Evolutionary conservation across 345 rosid genomes (phyloP).

Genomic region (Psidium friedrichsthalianum): DNA sequence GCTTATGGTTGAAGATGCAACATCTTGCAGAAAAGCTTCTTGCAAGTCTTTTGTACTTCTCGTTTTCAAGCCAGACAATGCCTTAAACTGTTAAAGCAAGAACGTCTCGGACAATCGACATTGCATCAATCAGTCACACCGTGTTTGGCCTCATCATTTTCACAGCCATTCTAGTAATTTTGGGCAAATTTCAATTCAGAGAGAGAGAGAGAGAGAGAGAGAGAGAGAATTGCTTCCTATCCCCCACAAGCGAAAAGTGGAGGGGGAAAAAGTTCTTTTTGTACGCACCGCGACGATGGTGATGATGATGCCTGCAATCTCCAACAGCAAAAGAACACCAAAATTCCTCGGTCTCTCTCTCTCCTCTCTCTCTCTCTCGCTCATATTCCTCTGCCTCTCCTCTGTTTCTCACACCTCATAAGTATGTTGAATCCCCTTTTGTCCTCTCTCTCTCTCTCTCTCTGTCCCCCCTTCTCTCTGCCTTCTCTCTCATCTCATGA

Average conservation of each 20-base stretch:
- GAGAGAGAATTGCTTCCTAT: neutral
- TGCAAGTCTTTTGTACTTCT: neutral
- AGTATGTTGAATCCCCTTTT: neutral
- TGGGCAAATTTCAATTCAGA: neutral
- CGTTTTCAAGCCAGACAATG: neutral
- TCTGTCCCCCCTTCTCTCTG: neutral
- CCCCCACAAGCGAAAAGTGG: slow-evolving; percentile 3
- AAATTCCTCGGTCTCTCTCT: neutral
- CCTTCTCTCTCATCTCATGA: neutral
- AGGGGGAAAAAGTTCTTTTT: neutral
- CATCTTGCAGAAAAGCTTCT: neutral
- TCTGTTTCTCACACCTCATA: neutral
- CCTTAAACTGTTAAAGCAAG: neutral
- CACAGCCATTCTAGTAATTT: neutral
- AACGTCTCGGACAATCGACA: neutral
- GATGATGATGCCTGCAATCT: neutral
- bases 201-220: neutral
- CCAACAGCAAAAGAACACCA: neutral
- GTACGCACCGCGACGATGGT: slow-evolving; percentile 1
- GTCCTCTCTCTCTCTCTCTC: neutral
- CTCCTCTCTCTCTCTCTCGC: neutral
- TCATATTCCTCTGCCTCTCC: neutral
- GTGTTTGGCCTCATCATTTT: neutral
- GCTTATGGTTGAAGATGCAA: neutral
- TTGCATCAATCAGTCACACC: neutral